These are phyloP conservation scores for Gynostemma pentaphyllum DNA, from an alignment of 306 rosid species.

Conservation along the genomic window DNA sequence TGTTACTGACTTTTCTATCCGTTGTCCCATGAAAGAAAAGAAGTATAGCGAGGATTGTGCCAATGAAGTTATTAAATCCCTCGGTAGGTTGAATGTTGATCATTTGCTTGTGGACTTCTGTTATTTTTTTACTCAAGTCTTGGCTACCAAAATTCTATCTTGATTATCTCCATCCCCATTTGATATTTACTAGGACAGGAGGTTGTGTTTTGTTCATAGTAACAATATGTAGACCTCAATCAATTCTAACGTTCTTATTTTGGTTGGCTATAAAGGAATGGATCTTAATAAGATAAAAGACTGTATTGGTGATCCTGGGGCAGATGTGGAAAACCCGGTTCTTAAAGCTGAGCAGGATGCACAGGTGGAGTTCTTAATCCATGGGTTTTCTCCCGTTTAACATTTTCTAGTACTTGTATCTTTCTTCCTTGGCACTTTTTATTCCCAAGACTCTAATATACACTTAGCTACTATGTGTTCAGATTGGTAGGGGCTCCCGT, in stretches of 20 bases:
- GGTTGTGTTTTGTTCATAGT: background rate
- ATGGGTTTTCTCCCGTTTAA: slow-evolving; percentile 4
- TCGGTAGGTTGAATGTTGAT: slow-evolving; percentile 45
- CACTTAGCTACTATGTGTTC: slow-evolving; percentile 15
- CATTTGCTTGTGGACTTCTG: background rate
- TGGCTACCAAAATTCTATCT: background rate
- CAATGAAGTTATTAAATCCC: slow-evolving; percentile 65
- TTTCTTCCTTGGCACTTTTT: slow-evolving; percentile 5
- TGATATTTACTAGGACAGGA: background rate
- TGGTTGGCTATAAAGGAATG: slow-evolving; percentile 32
- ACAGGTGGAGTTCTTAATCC: slow-evolving; percentile 42
- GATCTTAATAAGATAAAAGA: slow-evolving; percentile 62
- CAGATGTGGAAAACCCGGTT: slow-evolving; percentile 57
- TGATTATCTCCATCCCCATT: background rate
- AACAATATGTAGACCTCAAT: background rate
- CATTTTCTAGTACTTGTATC: background rate
- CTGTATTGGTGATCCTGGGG: slow-evolving; percentile 69
- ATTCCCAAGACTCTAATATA: slow-evolving; percentile 8
- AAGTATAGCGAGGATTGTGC: slow-evolving; percentile 70
- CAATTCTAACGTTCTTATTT: background rate
- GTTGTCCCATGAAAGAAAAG: slow-evolving; percentile 81
- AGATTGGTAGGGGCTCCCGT: slow-evolving; percentile 86
- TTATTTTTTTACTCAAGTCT: background rate
- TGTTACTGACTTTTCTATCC: slow-evolving; percentile 82
- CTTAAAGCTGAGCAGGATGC: slow-evolving; percentile 84